phyloP scores from a whole-genome alignment of 805 yeast genomes.

The Debaryomyces tyrocola region DNA sequence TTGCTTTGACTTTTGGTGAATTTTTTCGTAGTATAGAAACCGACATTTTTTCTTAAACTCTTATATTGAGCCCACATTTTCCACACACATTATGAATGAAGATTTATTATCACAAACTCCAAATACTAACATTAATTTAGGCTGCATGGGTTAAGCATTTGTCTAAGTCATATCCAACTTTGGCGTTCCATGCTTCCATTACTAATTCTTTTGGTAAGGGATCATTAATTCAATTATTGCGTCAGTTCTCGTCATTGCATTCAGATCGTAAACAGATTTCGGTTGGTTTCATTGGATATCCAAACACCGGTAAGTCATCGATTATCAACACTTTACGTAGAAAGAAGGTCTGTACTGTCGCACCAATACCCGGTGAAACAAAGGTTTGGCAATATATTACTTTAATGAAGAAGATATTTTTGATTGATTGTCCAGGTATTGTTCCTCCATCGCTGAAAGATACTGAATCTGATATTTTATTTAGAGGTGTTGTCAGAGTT shows the following conservation, averaged over 20 bases:
- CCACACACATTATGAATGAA: conserved; percentile 2
- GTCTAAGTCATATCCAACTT: conserved; percentile 87
- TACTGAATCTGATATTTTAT: conserved; percentile 84
- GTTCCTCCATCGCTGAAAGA: conserved; percentile 94
- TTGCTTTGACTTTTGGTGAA: conserved; percentile 27
- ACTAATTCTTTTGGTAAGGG: conserved; percentile 98
- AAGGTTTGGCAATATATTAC: conserved; percentile 99
- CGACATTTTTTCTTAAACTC: conserved; percentile 47
- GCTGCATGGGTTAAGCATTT: conserved; percentile 98
- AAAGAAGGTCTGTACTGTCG: conserved; percentile 95
- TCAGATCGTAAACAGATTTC: conserved; percentile 94
- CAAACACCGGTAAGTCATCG: conserved; percentile 97
- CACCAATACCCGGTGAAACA: conserved; percentile 98
- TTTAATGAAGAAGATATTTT: conserved; percentile 89
- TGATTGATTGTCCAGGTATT: conserved; percentile 98
- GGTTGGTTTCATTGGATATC: conserved; percentile 96
- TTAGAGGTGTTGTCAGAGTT: conserved; percentile 98
- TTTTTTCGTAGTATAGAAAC: conserved; percentile 86
- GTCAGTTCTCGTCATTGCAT: conserved; percentile 91
- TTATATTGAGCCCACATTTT: conserved; percentile 1
- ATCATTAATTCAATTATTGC: conserved; percentile 83
- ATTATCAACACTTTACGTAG: conserved; percentile 90
- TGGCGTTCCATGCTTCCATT: conserved; percentile 97
- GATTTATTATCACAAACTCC: background rate
- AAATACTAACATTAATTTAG: conserved; percentile 41